Conservation (phyloP, 495 filamentous ascomycete species). For the Aspergillus sclerotioniger region DNA sequence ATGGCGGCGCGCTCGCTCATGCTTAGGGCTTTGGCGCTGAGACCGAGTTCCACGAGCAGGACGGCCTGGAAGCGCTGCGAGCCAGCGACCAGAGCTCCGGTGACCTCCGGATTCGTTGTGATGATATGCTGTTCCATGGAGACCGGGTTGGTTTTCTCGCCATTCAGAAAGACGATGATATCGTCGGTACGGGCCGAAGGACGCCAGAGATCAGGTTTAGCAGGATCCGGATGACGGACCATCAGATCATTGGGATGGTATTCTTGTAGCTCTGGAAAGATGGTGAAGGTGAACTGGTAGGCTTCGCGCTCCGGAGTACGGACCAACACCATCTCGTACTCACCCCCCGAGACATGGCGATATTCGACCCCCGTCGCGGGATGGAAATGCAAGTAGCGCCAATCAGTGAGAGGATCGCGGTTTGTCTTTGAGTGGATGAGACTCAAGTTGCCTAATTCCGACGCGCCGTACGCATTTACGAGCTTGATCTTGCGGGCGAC, state of each 20-base stretch:
- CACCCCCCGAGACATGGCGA: slow-evolving; percentile 31
- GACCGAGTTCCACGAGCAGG: slow-evolving; percentile 35
- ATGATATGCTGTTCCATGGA: slow-evolving; percentile 33
- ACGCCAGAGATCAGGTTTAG: slow-evolving; percentile 29
- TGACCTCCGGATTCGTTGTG: slow-evolving; percentile 21
- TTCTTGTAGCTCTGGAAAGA: slow-evolving; percentile 52
- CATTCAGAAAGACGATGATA: slow-evolving; percentile 39
- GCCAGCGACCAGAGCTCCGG: slow-evolving; percentile 33
- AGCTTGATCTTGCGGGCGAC: slow-evolving; percentile 30
- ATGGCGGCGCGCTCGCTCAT: slow-evolving; percentile 22
- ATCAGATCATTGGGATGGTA: slow-evolving; percentile 58
- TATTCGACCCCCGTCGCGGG: slow-evolving; percentile 44
- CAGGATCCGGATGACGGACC: slow-evolving; percentile 31
- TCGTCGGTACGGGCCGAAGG: slow-evolving; percentile 37
- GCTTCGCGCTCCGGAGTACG: slow-evolving; percentile 37
- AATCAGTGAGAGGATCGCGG: slow-evolving; percentile 33
- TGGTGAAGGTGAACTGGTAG: slow-evolving; percentile 49
- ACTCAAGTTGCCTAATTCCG: slow-evolving; percentile 33
- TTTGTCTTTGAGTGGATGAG: slow-evolving; percentile 15
- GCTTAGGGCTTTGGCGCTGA: slow-evolving; percentile 14
- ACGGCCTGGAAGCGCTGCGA: slow-evolving; percentile 30
- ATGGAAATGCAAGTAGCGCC: slow-evolving; percentile 53
- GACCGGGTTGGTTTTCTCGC: slow-evolving; percentile 44
- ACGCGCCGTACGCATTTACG: slow-evolving; percentile 25
- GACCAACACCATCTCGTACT: slow-evolving; percentile 49